phyloP scores from a whole-genome alignment of 129 eudicot species.

The Flaveria sonorensis region DNA sequence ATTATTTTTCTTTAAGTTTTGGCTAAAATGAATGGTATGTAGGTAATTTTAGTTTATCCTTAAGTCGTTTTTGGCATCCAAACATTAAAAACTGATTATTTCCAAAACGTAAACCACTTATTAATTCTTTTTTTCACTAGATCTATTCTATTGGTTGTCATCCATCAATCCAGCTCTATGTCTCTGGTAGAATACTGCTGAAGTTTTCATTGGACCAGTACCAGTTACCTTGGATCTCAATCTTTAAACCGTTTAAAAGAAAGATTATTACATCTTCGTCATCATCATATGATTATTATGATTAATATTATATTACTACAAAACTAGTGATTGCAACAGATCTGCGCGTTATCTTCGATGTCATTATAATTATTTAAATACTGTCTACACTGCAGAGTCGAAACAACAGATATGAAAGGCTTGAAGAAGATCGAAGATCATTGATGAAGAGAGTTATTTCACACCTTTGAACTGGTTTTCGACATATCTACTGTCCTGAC shows the following conservation, averaged over 20 bases:
- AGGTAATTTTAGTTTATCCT: not conserved
- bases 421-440: slow-evolving; percentile 96
- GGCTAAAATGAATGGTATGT: not conserved
- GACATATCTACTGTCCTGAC: slow-evolving; percentile 7
- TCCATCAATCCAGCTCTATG: not conserved
- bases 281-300: too few species aligned
- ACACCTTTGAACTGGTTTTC: slow-evolving; percentile 9
- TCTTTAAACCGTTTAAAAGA: not conserved
- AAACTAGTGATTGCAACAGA: not conserved
- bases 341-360: not conserved
- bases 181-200: too few species aligned
- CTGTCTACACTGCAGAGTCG: slow-evolving; percentile 62
- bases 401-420: slow-evolving; percentile 96
- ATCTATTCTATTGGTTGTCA: not conserved
- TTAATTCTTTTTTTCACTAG: not conserved
- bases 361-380: not conserved
- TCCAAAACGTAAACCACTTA: not conserved
- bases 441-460: slow-evolving; percentile 36
- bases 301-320: not conserved
- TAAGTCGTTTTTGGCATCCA: not conserved
- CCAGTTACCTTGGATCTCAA: too few species aligned
- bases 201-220: too few species aligned
- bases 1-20: not conserved
- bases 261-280: not conserved
- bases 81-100: not conserved